Evolutionary conservation across 331 rosid genomes (phyloP).

Genomic region (Malus hybrid): DNA sequence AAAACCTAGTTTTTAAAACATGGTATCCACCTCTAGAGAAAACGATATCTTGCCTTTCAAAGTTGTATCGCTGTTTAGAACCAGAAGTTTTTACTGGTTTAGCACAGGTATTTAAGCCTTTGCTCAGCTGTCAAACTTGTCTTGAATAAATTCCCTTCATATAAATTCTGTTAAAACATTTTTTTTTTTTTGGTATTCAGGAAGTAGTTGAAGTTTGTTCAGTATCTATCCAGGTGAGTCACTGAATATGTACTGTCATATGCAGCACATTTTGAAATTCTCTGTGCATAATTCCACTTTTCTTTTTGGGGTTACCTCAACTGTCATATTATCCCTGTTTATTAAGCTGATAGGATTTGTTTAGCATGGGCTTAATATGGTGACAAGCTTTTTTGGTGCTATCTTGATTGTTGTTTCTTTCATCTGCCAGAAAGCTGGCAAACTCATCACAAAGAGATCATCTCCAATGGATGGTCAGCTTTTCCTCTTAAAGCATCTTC

Average conservation of each 20-base stretch:
- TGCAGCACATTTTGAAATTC: not conserved
- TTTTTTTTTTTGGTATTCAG: conserved; percentile 32
- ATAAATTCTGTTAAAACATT: conserved; percentile 3
- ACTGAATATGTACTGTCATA: not conserved
- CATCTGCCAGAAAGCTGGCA: conserved; percentile 84
- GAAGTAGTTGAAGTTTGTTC: conserved; percentile 98
- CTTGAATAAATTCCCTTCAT: not conserved
- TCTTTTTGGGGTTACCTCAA: not conserved
- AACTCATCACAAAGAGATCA: conserved; percentile 79
- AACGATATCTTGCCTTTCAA: conserved; percentile 90
- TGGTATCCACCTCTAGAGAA: conserved; percentile 98
- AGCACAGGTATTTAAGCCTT: conserved; percentile 71
- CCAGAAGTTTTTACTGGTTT: conserved; percentile 89
- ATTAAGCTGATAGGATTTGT: not conserved
- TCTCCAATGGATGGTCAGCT: conserved; percentile 96
- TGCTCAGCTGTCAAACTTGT: conserved; percentile 4
- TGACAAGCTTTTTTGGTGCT: not conserved
- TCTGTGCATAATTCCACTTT: not conserved
- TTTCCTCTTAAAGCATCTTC: conserved; percentile 93
- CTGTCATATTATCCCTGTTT: not conserved
- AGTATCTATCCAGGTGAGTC: conserved; percentile 73
- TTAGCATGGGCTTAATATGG: not conserved
- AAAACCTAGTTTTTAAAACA: conserved; percentile 57
- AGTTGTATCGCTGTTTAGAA: conserved; percentile 90
- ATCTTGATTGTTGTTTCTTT: conserved; percentile 9